A percentile compares a stretch with the other conserved stretches of the same genome.
These are phyloP conservation scores for Hypoxylon sp. DNA, from an alignment of 2,329 filamentous ascomycete genomes.

Conservation along the genomic window DNA sequence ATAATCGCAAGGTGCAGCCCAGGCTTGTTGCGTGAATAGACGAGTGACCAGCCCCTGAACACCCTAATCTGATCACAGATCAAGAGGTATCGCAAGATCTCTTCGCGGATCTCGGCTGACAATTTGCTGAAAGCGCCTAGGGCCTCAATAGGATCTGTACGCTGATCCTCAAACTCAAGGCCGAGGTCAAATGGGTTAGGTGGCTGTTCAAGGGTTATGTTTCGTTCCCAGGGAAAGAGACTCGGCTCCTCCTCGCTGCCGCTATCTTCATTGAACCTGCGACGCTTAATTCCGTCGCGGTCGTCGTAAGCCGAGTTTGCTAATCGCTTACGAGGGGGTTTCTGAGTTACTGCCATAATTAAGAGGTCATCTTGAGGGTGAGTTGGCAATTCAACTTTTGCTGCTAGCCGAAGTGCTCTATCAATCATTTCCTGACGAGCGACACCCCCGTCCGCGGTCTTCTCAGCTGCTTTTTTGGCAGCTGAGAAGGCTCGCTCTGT, in stretches of 20 bases:
- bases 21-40: slow-evolving; percentile 48
- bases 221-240: slow-evolving; percentile 26
- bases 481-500: slow-evolving; percentile 2
- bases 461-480: slow-evolving; percentile 2
- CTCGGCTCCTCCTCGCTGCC: slow-evolving; percentile 7
- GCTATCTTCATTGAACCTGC: neutral
- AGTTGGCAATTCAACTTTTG: slow-evolving; percentile 32
- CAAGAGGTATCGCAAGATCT: slow-evolving; percentile 55
- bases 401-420: slow-evolving; percentile 5
- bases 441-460: neutral
- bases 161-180: neutral
- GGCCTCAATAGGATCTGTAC: slow-evolving; percentile 3
- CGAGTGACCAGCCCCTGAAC: slow-evolving; percentile 54
- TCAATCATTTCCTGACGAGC: slow-evolving; percentile 8
- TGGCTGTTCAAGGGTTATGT: slow-evolving; percentile 36
- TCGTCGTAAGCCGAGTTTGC: slow-evolving; percentile 42
- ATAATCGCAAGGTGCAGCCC: slow-evolving; percentile 58
- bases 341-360: slow-evolving; percentile 16
- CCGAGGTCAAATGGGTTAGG: slow-evolving; percentile 15
- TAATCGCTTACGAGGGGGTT: slow-evolving; percentile 21
- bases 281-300: slow-evolving; percentile 24
- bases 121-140: slow-evolving; percentile 42
- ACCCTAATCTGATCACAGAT: slow-evolving; percentile 54
- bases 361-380: slow-evolving; percentile 20
- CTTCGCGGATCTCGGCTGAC: slow-evolving; percentile 54